These are phyloP conservation scores for Pyrenophora tritici-repentis DNA, from an alignment of 2,329 filamentous ascomycete species.

Conservation along the genomic window DNA sequence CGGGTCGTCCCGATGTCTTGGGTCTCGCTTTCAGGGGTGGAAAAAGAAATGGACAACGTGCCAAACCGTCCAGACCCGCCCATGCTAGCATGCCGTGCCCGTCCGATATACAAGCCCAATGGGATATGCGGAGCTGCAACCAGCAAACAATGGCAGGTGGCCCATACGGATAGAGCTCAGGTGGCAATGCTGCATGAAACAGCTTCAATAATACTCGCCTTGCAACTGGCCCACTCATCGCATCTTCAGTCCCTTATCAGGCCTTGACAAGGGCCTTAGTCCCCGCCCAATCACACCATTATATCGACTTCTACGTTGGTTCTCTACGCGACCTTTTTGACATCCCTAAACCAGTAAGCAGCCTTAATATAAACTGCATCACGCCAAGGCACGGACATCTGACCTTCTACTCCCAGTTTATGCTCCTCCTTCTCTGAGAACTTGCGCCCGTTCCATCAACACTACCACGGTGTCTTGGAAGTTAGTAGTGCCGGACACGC, in stretches of 20 bases:
- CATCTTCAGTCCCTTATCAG: constrained; percentile 9
- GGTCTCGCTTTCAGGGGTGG: constrained; percentile 13
- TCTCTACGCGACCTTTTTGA: constrained; percentile 23
- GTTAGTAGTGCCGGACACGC: constrained; percentile 28
- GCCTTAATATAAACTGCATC: constrained; percentile 35
- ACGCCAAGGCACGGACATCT: constrained; percentile 33
- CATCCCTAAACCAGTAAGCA: constrained; percentile 43
- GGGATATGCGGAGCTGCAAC: constrained; percentile 10
- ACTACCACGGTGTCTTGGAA: constrained; percentile 32
- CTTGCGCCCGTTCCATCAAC: constrained; percentile 24
- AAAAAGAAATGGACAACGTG: constrained; percentile 17
- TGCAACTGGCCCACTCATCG: constrained; percentile 18
- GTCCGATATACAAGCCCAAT: constrained; percentile 20
- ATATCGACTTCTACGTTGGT: constrained; percentile 19
- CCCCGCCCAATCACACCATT: constrained; percentile 22
- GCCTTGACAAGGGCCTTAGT: constrained; percentile 20
- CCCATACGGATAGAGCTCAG: constrained; percentile 6
- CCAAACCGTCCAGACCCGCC: constrained; percentile 18
- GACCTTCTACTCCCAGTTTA: constrained; percentile 21
- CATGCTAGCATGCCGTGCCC: constrained; percentile 19
- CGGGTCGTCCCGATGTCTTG: constrained; percentile 33
- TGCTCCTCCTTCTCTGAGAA: constrained; percentile 25
- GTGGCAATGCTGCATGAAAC: constrained; percentile 12
- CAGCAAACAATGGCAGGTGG: constrained; percentile 3
- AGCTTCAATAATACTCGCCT: constrained; percentile 18